These are phyloP conservation scores for Chalciporus sphaerocephalus DNA, from an alignment of 768 basidiomycete genomes.

Conservation along the genomic window DNA sequence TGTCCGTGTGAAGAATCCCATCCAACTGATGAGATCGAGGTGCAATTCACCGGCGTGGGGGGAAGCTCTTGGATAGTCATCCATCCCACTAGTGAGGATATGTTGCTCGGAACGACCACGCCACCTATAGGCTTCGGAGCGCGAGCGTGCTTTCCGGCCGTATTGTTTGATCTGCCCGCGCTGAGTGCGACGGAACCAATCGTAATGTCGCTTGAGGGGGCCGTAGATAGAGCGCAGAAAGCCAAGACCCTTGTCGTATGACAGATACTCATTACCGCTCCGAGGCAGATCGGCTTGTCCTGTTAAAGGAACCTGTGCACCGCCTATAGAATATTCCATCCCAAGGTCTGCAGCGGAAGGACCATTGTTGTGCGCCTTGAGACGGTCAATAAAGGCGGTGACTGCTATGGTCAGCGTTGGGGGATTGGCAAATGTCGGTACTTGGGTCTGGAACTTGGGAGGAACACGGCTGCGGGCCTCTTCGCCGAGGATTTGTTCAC, in stretches of 20 bases:
- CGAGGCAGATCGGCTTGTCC: slow-evolving; percentile 14
- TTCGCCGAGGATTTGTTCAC: slow-evolving; percentile 95
- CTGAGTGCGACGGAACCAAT: slow-evolving; percentile 95
- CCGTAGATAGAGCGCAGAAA: slow-evolving; percentile 80
- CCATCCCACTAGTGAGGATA: slow-evolving; percentile 92
- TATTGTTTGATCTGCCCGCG: slow-evolving; percentile 92
- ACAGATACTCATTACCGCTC: slow-evolving; percentile 47
- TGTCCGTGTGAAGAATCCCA: slow-evolving; percentile 91
- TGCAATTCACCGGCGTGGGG: slow-evolving; percentile 92
- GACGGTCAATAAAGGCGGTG: slow-evolving; percentile 79
- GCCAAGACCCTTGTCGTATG: slow-evolving; percentile 55
- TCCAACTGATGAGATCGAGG: slow-evolving; percentile 91
- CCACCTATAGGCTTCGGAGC: slow-evolving; percentile 92
- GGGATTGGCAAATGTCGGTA: slow-evolving; percentile 91
- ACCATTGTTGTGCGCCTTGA: slow-evolving; percentile 44
- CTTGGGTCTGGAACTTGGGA: slow-evolving; percentile 85
- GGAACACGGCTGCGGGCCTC: slow-evolving; percentile 96
- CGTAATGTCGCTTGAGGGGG: slow-evolving; percentile 85
- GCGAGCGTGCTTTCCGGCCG: slow-evolving; percentile 75
- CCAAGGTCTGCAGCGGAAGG: slow-evolving; percentile 62
- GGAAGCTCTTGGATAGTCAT: slow-evolving; percentile 90
- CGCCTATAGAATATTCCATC: slow-evolving; percentile 53
- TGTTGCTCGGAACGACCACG: slow-evolving; percentile 82
- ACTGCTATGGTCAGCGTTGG: slow-evolving; percentile 94
- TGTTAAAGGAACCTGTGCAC: slow-evolving; percentile 49